Evolutionary conservation across 2,329 filamentous ascomycete genomes (phyloP), one percentile per base, ranked within the genome.

Genomic region (Tolypocladium nubicola): DNA sequence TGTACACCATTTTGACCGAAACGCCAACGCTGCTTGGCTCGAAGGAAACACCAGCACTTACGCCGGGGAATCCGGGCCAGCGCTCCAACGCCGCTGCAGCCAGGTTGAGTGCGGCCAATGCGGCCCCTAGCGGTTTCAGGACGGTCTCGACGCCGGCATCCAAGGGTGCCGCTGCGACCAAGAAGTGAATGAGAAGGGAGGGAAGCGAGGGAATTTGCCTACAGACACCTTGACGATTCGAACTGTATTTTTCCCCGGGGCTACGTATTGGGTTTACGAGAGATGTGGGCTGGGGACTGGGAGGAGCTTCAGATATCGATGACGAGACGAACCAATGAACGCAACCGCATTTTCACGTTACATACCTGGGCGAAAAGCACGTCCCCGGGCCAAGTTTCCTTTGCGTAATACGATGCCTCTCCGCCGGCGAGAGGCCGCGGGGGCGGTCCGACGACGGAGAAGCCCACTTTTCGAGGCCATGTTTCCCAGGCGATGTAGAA

Each of bases 111-210:
- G 35, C 37, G n/a, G 39, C 37, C 38, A 14, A n/a, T 37, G 19
- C 21, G 13, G n/a, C 33, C 10, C 30, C 62, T 37, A 58, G 60
- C 56, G 35, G 64, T 6, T 69, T 69, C 58, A 61, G 47, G 45
- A 68, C 67, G 11, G 54, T 67, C 33, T 59, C 62, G 3, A 64
- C 62, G 45, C 56, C 56, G 40, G 64, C 63, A 4, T 59, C 38
- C 9, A 66, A 60, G 57, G 55, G 58, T 39, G 56, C 43, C 30
- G 64, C 64, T 57, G 57, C 57, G 40, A 45, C 52, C 30, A 57
- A 2, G 8, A 30, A 52, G 55, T 37, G 11, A 52, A 50, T 19
- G 23, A 16, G 26, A n/a, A 13, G 16, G 4, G 2, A 39, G 5
- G 33, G 23, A 26, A 26, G 23, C 23, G 23, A 26, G 41, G 7